phyloP scores from a whole-genome alignment of 2,329 filamentous ascomycete species.

The Basipetospora chlamydospora region DNA sequence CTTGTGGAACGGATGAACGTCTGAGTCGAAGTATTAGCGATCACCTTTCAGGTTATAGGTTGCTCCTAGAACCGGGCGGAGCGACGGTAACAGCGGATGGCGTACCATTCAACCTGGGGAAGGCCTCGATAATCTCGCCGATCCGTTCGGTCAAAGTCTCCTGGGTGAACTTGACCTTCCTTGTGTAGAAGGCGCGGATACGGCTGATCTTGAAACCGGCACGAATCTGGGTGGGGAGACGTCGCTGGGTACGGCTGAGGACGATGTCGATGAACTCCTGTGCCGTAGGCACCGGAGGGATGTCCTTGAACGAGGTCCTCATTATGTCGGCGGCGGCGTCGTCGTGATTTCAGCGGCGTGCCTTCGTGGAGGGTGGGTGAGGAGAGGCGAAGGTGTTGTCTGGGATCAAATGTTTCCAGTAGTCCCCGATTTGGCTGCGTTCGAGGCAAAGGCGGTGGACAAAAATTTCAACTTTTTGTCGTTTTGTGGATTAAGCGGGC shows the following conservation, averaged over 20 bases:
- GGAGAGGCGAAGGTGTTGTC: slow-evolving; percentile 3
- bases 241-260: slow-evolving; percentile 79
- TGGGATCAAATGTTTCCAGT: too few species aligned
- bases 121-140: slow-evolving; percentile 76
- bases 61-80: background rate
- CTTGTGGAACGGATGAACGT: slow-evolving; percentile 88
- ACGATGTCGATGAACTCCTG: slow-evolving; percentile 98
- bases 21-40: slow-evolving; percentile 1
- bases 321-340: slow-evolving; percentile 25
- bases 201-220: slow-evolving; percentile 53
- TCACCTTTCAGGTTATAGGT: too few species aligned
- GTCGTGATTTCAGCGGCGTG: background rate
- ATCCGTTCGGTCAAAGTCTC: slow-evolving; percentile 97
- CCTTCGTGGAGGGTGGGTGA: slow-evolving; percentile 1
- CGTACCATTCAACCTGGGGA: slow-evolving; percentile 63
- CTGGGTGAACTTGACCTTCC: slow-evolving; percentile 96
- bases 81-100: background rate
- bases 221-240: slow-evolving; percentile 66
- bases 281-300: slow-evolving; percentile 76
- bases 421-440: background rate
- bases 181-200: slow-evolving; percentile 88
- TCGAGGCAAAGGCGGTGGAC: slow-evolving; percentile 6
- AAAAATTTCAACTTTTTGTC: slow-evolving; percentile 7
- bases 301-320: slow-evolving; percentile 59
- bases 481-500: slow-evolving; percentile 5